Evolutionary conservation across 306 rosid species (phyloP).

Genomic region (Begonia masoniana): DNA sequence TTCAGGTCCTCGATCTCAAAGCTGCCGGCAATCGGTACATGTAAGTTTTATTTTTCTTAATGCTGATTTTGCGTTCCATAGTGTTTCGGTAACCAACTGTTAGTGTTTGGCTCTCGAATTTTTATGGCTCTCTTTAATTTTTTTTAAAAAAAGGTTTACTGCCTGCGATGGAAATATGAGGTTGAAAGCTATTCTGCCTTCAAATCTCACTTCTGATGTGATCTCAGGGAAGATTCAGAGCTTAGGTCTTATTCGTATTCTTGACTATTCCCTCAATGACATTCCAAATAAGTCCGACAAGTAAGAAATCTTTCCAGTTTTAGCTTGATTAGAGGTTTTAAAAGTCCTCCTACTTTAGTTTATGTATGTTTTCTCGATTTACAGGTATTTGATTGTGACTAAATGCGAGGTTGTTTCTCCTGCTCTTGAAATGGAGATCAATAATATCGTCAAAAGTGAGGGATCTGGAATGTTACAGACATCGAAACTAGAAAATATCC

Average conservation of each 20-base stretch:
- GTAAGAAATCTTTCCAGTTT: constrained; percentile 20
- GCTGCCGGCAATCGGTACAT: constrained; percentile 47
- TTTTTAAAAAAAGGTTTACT: constrained; percentile 35
- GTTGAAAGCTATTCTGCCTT: constrained; percentile 48
- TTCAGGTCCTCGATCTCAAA: constrained; percentile 68
- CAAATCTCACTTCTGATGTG: constrained; percentile 28
- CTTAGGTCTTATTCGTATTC: constrained; percentile 61
- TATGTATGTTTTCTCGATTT: background rate
- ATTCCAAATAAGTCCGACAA: constrained; percentile 57
- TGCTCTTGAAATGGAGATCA: constrained; percentile 53
- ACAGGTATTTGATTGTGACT: constrained; percentile 56
- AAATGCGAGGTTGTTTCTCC: constrained; percentile 70
- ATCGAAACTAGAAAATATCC: constrained; percentile 24
- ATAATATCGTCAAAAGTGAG: constrained; percentile 21
- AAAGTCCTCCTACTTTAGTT: background rate
- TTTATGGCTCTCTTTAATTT: background rate
- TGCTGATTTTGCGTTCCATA: no score
- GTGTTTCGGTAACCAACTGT: no score
- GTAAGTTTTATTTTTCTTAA: constrained; percentile 16
- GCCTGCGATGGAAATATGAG: constrained; percentile 70
- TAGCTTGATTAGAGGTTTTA: background rate
- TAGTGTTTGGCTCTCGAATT: no score
- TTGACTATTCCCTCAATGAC: constrained; percentile 63
- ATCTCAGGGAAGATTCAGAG: constrained; percentile 69
- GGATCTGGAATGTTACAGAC: constrained; percentile 17